These are phyloP conservation scores for Aspergillus olivimuriae DNA, from an alignment of 495 filamentous ascomycete genomes.

Conservation along the genomic window DNA sequence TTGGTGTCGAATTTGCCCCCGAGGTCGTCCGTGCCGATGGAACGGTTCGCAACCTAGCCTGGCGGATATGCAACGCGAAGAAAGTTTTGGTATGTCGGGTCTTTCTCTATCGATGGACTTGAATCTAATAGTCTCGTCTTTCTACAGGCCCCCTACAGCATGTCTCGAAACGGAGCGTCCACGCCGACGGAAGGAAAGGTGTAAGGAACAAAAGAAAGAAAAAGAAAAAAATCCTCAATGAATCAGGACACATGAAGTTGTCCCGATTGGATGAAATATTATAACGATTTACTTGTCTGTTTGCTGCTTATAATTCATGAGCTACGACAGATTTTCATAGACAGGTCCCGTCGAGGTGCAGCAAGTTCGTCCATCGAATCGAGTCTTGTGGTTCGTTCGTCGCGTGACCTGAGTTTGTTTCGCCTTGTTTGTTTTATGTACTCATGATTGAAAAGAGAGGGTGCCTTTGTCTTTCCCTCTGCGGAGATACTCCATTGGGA, in stretches of 20 bases:
- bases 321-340: constrained; percentile 2
- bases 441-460: too few relatives aligned
- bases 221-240: too few relatives aligned
- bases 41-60: constrained; percentile 82
- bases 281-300: neutral
- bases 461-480: too few relatives aligned
- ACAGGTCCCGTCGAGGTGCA: constrained; percentile 19
- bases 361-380: constrained; percentile 36
- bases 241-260: neutral
- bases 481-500: too few relatives aligned
- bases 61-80: constrained; percentile 94
- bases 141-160: constrained; percentile 42
- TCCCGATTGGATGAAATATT: constrained; percentile 1
- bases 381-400: too few relatives aligned
- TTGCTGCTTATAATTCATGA: neutral
- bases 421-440: too few relatives aligned
- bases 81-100: constrained; percentile 72
- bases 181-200: constrained; percentile 33
- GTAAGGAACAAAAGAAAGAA: constrained; percentile 4
- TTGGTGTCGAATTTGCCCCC: constrained; percentile 90
- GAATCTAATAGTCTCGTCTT: neutral
- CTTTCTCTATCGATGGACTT: neutral
- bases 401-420: too few relatives aligned
- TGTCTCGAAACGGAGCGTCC: constrained; percentile 37
- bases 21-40: constrained; percentile 92